Evolutionary conservation across 345 rosid species (phyloP), one percentile per base, ranked within the genome.

Genomic region (Eutrema japonicum): DNA sequence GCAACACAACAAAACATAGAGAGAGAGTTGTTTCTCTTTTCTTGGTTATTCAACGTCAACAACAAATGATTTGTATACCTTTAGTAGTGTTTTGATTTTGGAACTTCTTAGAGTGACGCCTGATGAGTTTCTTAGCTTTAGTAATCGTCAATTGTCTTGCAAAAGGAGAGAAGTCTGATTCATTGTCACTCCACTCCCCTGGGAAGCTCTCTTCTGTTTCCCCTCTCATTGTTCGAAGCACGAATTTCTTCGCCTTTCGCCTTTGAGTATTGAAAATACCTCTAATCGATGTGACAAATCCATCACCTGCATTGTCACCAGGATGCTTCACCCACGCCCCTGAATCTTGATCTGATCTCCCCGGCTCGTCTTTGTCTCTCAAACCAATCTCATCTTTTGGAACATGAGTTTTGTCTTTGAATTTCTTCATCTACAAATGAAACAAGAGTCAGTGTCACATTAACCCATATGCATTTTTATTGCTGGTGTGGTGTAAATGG

Each of bases 171-270:
- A 86, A 86, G 33, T 90, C 99, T n/a, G 74, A 82, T 61, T 95
- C 97, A 68, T 89, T 86, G 72, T 88, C 99, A 74, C 99, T 95
- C 99, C 99, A 89, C 37, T 92, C 97, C 57, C 93, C 92, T 13
- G 86, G 92, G 80, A 83, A 85, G 62, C 77, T 92, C 55, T 88
- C 85, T 45, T 88, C 96, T 73, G 86, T 79, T 78, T 95, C 99
- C 3, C 96, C 97, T 51, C 99, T 84, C 96, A 95, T 95, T 13
- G 99, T 88, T 46, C 94, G 83, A 27, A 92, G 89, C 66, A 95
- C 98, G 66, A 95, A 92, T 66, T 89, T 91, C 78, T 82, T 90
- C 11, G 99, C 99, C 85, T 87, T 95, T 51, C 91, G 85, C 9
- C 94, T 88, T 73, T 95, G 99, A 2, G 92, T 95, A 64, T 83